phyloP scores from a whole-genome alignment of 148 eudicot species.

The Beta vulgaris region DNA sequence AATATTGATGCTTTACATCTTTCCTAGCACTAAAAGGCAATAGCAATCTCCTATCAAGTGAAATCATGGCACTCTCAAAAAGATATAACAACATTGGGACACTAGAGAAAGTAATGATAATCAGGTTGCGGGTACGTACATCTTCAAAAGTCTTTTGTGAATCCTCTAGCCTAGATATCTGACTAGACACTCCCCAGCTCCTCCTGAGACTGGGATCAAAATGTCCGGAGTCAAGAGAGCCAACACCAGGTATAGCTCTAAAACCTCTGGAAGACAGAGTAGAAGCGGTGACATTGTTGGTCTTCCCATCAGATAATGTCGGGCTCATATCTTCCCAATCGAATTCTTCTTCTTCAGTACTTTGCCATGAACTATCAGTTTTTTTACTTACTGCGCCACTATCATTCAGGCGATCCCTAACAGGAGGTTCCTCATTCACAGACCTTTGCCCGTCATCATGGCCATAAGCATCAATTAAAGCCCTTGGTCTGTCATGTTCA shows the following conservation, averaged over 20 bases:
- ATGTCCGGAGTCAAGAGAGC: constrained; percentile 30
- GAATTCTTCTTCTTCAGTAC: constrained; percentile 85
- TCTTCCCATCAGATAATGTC: constrained; percentile 39
- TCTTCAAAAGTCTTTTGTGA: constrained; percentile 43
- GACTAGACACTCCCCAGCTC: no score
- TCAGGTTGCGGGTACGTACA: constrained; percentile 46
- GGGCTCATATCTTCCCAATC: constrained; percentile 87
- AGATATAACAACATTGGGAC: not conserved
- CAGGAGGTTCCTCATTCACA: constrained; percentile 38
- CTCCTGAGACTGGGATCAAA: constrained; percentile 41
- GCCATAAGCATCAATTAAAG: constrained; percentile 91
- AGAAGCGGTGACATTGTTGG: constrained; percentile 32
- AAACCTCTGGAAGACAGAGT: constrained; percentile 34
- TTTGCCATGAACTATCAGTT: constrained; percentile 58
- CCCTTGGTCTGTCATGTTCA: constrained; percentile 68
- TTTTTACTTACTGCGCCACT: constrained; percentile 39
- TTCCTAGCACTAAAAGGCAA: not conserved
- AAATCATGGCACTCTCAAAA: not conserved
- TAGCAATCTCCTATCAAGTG: not conserved
- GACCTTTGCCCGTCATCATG: constrained; percentile 56
- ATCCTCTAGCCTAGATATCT: constrained; percentile 28
- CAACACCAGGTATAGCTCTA: constrained; percentile 37
- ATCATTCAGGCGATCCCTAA: constrained; percentile 23
- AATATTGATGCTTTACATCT: no score
- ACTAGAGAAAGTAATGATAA: not conserved